These are phyloP conservation scores for Kwoniella dendrophila DNA, from an alignment of 768 basidiomycete species.

Conservation along the genomic window DNA sequence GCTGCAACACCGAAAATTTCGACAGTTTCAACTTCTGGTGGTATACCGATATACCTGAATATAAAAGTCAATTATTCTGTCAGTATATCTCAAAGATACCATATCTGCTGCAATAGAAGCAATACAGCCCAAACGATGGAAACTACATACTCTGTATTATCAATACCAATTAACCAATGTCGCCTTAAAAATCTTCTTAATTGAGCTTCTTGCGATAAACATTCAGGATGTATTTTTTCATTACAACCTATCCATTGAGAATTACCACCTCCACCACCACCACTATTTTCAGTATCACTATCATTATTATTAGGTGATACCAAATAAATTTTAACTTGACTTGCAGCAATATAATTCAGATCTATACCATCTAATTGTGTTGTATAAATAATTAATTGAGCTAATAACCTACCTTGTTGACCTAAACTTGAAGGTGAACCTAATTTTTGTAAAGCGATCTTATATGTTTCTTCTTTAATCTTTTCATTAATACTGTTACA, in stretches of 20 bases:
- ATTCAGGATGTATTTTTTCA: conserved; percentile 1
- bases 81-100: not conserved
- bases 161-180: conserved; percentile 7
- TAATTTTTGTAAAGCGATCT: not conserved
- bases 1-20: not conserved
- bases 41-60: conserved; percentile 2
- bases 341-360: not conserved
- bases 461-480: conserved; percentile 7
- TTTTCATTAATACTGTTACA: not conserved
- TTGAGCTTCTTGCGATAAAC: conserved; percentile 2
- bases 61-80: not conserved
- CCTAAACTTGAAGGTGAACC: conserved; percentile 3
- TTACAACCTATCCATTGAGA: not conserved
- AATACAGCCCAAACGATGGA: not conserved
- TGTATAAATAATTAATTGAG: conserved; percentile 7
- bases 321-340: conserved; percentile 6
- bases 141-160: conserved; percentile 1
- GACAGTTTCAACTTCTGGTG: not conserved
- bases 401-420: conserved; percentile 10
- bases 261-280: not conserved
- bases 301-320: too few relatives aligned
- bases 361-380: conserved; percentile 10
- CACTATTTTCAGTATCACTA: not conserved
- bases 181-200: conserved; percentile 5
- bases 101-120: not conserved